Evolutionary conservation across 192 early-diverging fungal species (phyloP), one percentile per base, ranked within the genome.

Genomic region (Physocladia obscura): DNA sequence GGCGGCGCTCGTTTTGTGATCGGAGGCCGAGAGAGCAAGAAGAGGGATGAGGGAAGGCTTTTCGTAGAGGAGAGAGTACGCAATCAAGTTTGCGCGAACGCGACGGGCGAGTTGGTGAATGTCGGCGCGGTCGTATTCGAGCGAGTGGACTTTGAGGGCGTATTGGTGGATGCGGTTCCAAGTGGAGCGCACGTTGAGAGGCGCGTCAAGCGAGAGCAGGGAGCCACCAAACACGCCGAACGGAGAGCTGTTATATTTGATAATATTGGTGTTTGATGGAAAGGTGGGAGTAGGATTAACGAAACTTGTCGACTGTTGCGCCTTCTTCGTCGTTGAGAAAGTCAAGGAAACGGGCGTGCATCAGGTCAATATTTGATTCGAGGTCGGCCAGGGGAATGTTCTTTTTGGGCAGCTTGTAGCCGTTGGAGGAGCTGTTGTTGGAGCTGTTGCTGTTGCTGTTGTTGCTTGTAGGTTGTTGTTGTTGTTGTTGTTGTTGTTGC

Each of bases 161-260:
- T 72, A 72, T 34, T 40, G 39, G 57, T 60, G 69, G 29, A 70
- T 48, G 37, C 40, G 57, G 11, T 39, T 62, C 70, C 70, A 72
- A 19, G 31, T 37, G 4, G 8, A 5, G 4, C 19, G 11, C 4
- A 55, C 19, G 40, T 63, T 36, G 61, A 62, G 63, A 24, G 37
- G 24, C 5, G 19, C 24, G 4, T 44, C 21, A 15, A 62, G 29
- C 13, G 49, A 54, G 30, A 62, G 35, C 0, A 72, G 51, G 1
- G 50, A 54, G 2, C 70, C 70, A 5, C 70, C 59, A 55, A 72
- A 72, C 19, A 63, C 51, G 0, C 21, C 59, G 27, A 27, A 24
- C 15, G 56, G 24, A 26, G 13, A 11, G 19, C 2, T 2, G 8
- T 8, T 13, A 44, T 13, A 44, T 8, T 44, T n/a, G 40, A 44